These are phyloP conservation scores for Beauveria caledonica DNA, from an alignment of 2,329 filamentous ascomycete species.

Conservation along the genomic window DNA sequence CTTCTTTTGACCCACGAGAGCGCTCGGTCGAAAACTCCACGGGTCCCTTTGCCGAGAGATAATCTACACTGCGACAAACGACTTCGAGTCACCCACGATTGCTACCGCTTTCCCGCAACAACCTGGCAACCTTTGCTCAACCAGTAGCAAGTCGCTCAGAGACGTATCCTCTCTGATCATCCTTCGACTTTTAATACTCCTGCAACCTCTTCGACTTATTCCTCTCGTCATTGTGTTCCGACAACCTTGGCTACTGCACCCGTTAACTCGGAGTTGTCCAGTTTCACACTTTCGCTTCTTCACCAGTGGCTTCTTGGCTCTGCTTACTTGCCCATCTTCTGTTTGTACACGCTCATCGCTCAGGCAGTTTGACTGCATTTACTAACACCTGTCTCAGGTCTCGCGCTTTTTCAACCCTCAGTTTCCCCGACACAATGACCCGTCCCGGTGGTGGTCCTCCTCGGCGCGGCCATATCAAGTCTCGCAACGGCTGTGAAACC, in stretches of 20 bases:
- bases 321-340: constrained; percentile 19
- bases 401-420: constrained; percentile 19
- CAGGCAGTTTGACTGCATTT: neutral
- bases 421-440: constrained; percentile 55
- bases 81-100: constrained; percentile 23
- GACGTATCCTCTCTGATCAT: neutral
- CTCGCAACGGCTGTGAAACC: constrained; percentile 93
- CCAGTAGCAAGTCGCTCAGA: constrained; percentile 2
- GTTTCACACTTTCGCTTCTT: constrained; percentile 30
- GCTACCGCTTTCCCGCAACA: constrained; percentile 21
- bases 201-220: neutral
- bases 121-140: neutral
- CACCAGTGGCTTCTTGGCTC: constrained; percentile 18
- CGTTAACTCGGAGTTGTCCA: neutral
- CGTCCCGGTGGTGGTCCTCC: constrained; percentile 92
- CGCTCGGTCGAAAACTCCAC: too few species aligned
- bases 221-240: neutral
- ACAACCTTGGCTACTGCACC: neutral
- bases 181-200: neutral
- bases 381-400: constrained; percentile 15
- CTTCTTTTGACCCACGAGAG: too few species aligned
- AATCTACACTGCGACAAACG: neutral
- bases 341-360: neutral
- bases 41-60: too few species aligned
- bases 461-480: constrained; percentile 91